Conservation (phyloP, 129 eudicot species). For the Artemisia annua region DNA sequence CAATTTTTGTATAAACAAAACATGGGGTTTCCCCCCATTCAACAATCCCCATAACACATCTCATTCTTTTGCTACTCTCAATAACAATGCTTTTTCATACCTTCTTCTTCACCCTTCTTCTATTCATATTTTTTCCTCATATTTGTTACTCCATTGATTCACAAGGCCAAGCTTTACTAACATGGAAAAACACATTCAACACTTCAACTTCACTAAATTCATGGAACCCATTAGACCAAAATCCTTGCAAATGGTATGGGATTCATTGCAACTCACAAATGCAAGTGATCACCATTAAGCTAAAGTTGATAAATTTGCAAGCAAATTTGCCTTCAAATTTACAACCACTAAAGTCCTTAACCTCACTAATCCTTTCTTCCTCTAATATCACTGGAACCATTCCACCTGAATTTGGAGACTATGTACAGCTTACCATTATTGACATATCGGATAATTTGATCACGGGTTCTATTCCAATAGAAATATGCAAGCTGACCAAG, state of each 20-base stretch:
- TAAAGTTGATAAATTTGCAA: slow-evolving; percentile 59
- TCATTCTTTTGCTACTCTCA: slow-evolving; percentile 17
- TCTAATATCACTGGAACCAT: slow-evolving; percentile 75
- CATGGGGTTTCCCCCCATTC: slow-evolving; percentile 78
- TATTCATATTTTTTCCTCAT: slow-evolving; percentile 19
- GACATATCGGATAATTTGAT: slow-evolving; percentile 74
- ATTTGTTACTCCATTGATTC: slow-evolving; percentile 61
- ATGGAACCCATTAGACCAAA: slow-evolving; percentile 60
- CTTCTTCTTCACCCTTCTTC: slow-evolving; percentile 24
- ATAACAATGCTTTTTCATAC: slow-evolving; percentile 10
- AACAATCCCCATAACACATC: slow-evolving; percentile 66
- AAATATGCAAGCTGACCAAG: slow-evolving; percentile 57
- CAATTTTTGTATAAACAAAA: slow-evolving; percentile 82
- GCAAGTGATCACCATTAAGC: slow-evolving; percentile 40
- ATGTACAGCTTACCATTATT: slow-evolving; percentile 44
- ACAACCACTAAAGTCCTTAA: slow-evolving; percentile 51
- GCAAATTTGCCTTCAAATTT: slow-evolving; percentile 79
- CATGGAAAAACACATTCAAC: slow-evolving; percentile 76
- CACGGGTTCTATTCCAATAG: slow-evolving; percentile 66
- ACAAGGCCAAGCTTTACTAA: slow-evolving; percentile 76
- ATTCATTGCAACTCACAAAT: slow-evolving; percentile 60
- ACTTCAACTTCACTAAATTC: slow-evolving; percentile 41
- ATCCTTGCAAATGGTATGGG: slow-evolving; percentile 83
- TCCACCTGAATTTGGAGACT: slow-evolving; percentile 84
- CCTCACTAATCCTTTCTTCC: slow-evolving; percentile 56